A percentile compares a stretch with the other conserved stretches of the same genome.
Evolutionary conservation across 2,329 filamentous ascomycete genomes (phyloP).

Genomic region (Zymoseptoria crescenta): DNA sequence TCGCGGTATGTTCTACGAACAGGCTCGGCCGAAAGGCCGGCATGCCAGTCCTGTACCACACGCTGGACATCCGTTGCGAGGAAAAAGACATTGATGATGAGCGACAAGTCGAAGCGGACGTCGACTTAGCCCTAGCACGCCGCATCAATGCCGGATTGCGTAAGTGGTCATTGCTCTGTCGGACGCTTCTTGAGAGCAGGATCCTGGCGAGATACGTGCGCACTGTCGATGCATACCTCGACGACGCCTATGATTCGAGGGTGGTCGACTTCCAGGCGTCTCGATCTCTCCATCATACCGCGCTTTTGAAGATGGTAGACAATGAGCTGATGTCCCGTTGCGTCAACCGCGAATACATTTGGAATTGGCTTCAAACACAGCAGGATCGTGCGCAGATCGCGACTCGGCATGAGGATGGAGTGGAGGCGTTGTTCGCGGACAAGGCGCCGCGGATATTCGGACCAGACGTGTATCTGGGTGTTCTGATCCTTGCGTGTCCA

Average conservation of each 20-base stretch:
- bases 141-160: background rate
- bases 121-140: too few species aligned
- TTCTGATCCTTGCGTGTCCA: background rate
- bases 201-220: background rate
- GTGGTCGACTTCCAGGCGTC: background rate
- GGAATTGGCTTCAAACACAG: background rate
- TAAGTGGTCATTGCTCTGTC: background rate
- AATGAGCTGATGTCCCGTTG: background rate
- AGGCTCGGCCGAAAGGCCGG: background rate
- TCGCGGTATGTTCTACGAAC: constrained; percentile 1
- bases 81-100: background rate
- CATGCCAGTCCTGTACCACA: constrained; percentile 1
- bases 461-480: background rate
- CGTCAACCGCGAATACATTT: background rate
- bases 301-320: background rate
- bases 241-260: background rate
- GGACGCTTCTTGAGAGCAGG: constrained; percentile 3
- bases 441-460: background rate
- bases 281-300: background rate
- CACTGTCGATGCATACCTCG: background rate
- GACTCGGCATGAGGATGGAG: background rate
- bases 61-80: background rate
- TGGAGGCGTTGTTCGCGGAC: background rate
- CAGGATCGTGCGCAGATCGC: background rate
- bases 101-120: too few species aligned